Evolutionary conservation across 345 rosid species (phyloP), one percentile per base, ranked within the genome.

Genomic region (Dimocarpus longan): DNA sequence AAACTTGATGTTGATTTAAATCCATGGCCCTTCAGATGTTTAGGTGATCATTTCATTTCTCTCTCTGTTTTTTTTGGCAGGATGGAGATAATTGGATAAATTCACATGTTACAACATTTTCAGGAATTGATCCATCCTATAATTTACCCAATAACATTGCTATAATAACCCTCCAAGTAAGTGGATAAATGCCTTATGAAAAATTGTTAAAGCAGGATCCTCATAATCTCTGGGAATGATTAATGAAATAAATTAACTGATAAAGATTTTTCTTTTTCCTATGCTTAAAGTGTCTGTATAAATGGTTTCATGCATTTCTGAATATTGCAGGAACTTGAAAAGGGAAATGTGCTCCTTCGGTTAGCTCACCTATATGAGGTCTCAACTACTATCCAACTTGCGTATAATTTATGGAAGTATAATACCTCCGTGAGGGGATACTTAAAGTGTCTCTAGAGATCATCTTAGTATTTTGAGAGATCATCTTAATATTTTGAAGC

Each of bases 331-430:
- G 96, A 93, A 81, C 88, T 91, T 76, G 96, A 91, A 83, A 86
- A 88, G 67, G 94, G 93, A 40, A 84, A 82, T 84, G 92, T 92
- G 71, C 95, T 95, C 40, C 78, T 95, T 68, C 92, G 99, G 77
- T 84, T 95, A 89, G 98, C 99, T 76, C 99, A 93, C 84, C 86
- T 95, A 72, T 95, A 86, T 37, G 97, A 93, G 94, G 99, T 95
- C 72, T 32, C 18, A 72, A 37, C 79, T 83, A 66, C 19, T 80
- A 42, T 71, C 84, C 71, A 74, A 50, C 76, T 5, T 60, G 18
- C 63, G 21, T 66, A 62, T 50, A 66, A 6, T 21, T 65, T 28
- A 48, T 32, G 70, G 54, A 66, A 75, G 63, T 19, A 28, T 68
- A 60, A 60, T 68, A 57, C 5, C 39, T 26, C 18, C 24, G 56